A percentile compares a stretch with the other conserved stretches of the same genome.
These are phyloP conservation scores for Hypericum perforatum DNA, from an alignment of 345 rosid genomes.

Conservation along the genomic window DNA sequence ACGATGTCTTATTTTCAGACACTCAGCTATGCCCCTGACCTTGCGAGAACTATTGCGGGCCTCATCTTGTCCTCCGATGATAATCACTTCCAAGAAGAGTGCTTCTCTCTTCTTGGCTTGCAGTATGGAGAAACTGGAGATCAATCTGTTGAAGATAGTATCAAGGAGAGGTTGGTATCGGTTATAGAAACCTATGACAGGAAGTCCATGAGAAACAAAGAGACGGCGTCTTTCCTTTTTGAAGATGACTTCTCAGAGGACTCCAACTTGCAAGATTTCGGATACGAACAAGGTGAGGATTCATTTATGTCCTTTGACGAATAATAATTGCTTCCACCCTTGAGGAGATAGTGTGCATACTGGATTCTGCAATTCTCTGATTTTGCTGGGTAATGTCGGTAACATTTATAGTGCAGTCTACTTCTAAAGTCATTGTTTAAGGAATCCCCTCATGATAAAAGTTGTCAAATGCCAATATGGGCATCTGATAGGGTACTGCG, in stretches of 20 bases:
- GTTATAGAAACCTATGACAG: constrained; percentile 56
- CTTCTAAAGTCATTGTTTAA: too few relatives aligned
- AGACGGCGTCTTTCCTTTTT: constrained; percentile 45
- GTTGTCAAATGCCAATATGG: too few relatives aligned
- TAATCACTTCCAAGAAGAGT: constrained; percentile 59
- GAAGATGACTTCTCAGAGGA: constrained; percentile 32
- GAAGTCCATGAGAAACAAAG: constrained; percentile 49
- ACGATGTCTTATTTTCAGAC: constrained; percentile 29
- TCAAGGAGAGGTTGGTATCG: constrained; percentile 54
- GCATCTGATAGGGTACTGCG: too few relatives aligned
- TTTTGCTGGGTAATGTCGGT: too few relatives aligned
- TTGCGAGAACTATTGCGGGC: constrained; percentile 72
- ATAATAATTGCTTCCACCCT: too few relatives aligned
- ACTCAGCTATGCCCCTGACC: constrained; percentile 75
- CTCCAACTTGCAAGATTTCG: constrained; percentile 2
- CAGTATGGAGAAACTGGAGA: constrained; percentile 25
- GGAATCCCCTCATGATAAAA: too few relatives aligned
- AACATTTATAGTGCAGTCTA: too few relatives aligned
- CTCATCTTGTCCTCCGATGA: constrained; percentile 65
- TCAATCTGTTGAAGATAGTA: constrained; percentile 43
- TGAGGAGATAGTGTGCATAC: too few relatives aligned
- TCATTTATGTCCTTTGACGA: too few relatives aligned
- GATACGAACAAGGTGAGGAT: neutral
- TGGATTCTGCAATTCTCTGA: too few relatives aligned
- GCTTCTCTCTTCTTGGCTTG: constrained; percentile 64